Base-by-base conservation (phyloP, 192 early-diverging fungal species). In the Coemansia sp. region DNA sequence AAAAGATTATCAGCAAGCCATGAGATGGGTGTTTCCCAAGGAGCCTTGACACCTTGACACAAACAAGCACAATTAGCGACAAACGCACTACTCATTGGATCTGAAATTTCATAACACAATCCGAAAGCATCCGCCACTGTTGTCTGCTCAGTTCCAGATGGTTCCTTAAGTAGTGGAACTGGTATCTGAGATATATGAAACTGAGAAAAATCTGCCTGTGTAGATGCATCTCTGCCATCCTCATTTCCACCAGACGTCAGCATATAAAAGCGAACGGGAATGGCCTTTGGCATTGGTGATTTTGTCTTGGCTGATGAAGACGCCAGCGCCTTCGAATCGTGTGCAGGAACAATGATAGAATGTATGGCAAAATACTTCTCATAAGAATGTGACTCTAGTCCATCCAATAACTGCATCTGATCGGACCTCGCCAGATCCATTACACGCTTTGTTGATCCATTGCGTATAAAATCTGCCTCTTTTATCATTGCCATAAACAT, bases 401-500 rank as follows among this genome's bases (percentile, higher is more conserved):
- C 85, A 39, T 91, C 87, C 89, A 92, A 90, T 57, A 96, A 71
- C 52, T 88, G 88, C 55, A 86, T 87, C 68, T 93, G 92, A 66
- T 96, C 92, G 24, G 84, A 74, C 64, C 91, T 93, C 24, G 91
- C 87, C 72, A 96, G 67, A 23, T 88, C 88, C 93, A 96, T 94
- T 21, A 93, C 89, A 51, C 88, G 85, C 73, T 94, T 94, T 5
- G 89, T 92, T 20, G 86, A 88, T 39, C 90, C 91, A 71, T 91
- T 87, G 32, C 93, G 86, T 21, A 94, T 82, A 75, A 87, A 94
- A 68, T 96, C 94, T 2, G 92, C 63, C 82, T 95, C 94, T 75
- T 95, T 95, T 67, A 92, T 84, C 87, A 89, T 88, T 10, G 92
- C 88, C 92, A 95, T 95, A 68, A 88, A 92, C 71, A 90, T 90